Base-by-base conservation (phyloP, 2,329 filamentous ascomycete species). In the Paramyrothecium sp. region DNA sequence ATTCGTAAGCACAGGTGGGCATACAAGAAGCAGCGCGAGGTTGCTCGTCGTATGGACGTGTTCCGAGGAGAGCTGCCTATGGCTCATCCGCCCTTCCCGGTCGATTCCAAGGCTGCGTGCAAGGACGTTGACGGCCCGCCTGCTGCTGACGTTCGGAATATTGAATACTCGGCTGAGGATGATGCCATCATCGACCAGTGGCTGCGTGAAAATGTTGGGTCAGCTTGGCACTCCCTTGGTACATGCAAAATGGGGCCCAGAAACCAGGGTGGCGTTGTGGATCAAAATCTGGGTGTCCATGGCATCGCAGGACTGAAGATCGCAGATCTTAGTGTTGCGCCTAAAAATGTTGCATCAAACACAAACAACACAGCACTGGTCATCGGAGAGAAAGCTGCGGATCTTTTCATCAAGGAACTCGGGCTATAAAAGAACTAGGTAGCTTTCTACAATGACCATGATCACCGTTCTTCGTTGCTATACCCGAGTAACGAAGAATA, bases 1-100 rank as follows among this genome's bases (percentile, higher is more conserved):
- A 53, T 41, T 19, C 19, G n/a, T 89, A 53, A 41, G 30, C 30
- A 53, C 20, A 7, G 13, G 10, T 53, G 51, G 51, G 20, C 33
- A 19, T 53, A 89, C 74, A 89, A 89, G 70, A 82, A 81, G 63
- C 76, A 78, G n/a, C 83, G 87, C 0, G 82, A 84, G 30, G 33
- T 41, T 12, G 33, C 30, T 10, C 23, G 51, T 17, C 51, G 51
- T 12, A 53, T 53, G 51, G 10, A 20, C 8, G 51, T 53, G 5
- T 53, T 33, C 30, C 23, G 33, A 20, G 51, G 51, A 8, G 51
- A 53, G 33, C 23, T 53, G 26, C 4, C 51, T 7, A 34, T 41
- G 26, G 12, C 17, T 7, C 51, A 53, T 22, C 2, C 51, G 3
- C 51, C 26, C 13, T 53, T 53, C 16, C 30, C 51, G 3, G 8